Evolutionary conservation across 2,329 filamentous ascomycete species (phyloP).

Genomic region (Penicillium sp.): DNA sequence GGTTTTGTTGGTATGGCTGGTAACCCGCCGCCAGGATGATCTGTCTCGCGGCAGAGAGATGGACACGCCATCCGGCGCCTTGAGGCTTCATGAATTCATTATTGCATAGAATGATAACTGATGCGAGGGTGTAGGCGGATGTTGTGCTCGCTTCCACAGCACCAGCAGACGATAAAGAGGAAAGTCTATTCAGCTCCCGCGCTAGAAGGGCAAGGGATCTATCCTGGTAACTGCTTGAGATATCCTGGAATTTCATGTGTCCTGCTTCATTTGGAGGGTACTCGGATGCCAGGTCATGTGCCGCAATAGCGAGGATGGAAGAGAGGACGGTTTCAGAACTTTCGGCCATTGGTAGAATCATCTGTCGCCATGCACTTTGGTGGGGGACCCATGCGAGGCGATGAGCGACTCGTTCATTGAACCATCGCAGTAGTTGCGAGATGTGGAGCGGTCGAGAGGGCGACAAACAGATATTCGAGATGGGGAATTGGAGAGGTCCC

Average conservation of each 20-base stretch:
- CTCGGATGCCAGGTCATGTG: slow-evolving; percentile 17
- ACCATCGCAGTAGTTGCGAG: slow-evolving; percentile 6
- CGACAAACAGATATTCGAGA: neutral
- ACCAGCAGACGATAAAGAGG: neutral
- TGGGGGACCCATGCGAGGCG: slow-evolving; percentile 15
- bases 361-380: slow-evolving; percentile 20
- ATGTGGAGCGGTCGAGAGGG: slow-evolving; percentile 2
- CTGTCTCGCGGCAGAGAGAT: slow-evolving; percentile 21
- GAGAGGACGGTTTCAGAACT: slow-evolving; percentile 20
- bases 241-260: slow-evolving; percentile 3
- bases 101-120: slow-evolving; percentile 22
- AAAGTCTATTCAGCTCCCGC: slow-evolving; percentile 5
- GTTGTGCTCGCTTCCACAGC: neutral
- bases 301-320: slow-evolving; percentile 20
- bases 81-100: slow-evolving; percentile 22
- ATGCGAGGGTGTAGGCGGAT: slow-evolving; percentile 14
- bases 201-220: slow-evolving; percentile 4
- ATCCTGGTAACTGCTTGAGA: slow-evolving; percentile 11
- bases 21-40: slow-evolving; percentile 12
- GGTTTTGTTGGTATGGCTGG: neutral
- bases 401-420: slow-evolving; percentile 9
- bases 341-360: slow-evolving; percentile 20
- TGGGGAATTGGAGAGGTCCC: neutral
- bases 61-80: slow-evolving; percentile 17
- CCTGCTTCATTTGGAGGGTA: slow-evolving; percentile 3